These are phyloP conservation scores for Teunomyces aglyptinius DNA, from an alignment of 805 yeast genomes.

Conservation along the genomic window DNA sequence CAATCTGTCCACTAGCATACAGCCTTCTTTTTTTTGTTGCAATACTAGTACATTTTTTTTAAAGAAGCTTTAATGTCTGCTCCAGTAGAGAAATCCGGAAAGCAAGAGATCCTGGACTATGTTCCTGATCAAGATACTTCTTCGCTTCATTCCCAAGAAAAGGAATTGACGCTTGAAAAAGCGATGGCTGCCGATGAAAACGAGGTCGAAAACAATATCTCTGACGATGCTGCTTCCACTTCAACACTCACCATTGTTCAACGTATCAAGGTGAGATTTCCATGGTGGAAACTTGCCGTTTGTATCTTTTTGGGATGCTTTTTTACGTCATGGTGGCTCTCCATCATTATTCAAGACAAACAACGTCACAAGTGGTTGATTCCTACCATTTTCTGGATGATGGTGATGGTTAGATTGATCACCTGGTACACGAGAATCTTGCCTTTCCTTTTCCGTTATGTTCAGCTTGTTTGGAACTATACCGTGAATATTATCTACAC, in stretches of 20 bases:
- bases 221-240: slow-evolving; percentile 4
- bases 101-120: slow-evolving; percentile 2
- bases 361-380: slow-evolving; percentile 55
- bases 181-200: neutral
- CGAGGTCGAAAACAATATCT: neutral
- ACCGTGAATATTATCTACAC: slow-evolving; percentile 33
- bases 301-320: slow-evolving; percentile 20
- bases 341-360: slow-evolving; percentile 49
- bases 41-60: neutral
- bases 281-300: slow-evolving; percentile 12
- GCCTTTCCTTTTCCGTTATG: slow-evolving; percentile 12
- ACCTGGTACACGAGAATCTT: slow-evolving; percentile 45
- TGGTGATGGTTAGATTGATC: slow-evolving; percentile 50
- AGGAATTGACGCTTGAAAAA: neutral
- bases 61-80: neutral
- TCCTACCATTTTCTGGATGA: slow-evolving; percentile 53
- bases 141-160: neutral
- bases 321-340: slow-evolving; percentile 45
- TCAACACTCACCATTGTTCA: neutral
- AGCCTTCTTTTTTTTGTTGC: neutral
- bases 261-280: slow-evolving; percentile 9
- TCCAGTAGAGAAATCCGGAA: neutral
- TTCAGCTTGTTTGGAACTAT: slow-evolving; percentile 23
- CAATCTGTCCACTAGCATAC: slow-evolving; percentile 9
- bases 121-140: neutral